These are phyloP conservation scores for Eucalyptus sp. DNA, from an alignment of 345 rosid species.

Conservation along the genomic window DNA sequence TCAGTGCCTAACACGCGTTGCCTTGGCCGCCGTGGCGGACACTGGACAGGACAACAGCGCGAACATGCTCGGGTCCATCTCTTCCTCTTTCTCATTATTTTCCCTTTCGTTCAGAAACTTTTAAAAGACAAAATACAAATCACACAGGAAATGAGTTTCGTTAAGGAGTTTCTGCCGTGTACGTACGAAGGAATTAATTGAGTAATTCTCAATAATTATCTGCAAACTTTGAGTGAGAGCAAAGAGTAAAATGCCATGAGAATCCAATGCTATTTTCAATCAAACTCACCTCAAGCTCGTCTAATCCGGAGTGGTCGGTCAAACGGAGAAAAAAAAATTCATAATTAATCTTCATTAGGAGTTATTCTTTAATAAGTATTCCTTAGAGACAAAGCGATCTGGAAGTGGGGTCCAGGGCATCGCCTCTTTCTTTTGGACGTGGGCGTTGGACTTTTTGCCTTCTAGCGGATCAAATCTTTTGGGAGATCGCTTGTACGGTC, in stretches of 20 bases:
- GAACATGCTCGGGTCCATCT: background rate
- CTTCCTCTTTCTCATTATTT: background rate
- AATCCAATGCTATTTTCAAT: background rate
- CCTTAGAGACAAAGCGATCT: background rate
- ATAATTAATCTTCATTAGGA: background rate
- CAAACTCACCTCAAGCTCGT: background rate
- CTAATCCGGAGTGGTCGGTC: background rate
- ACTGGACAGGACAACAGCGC: background rate
- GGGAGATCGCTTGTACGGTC: slow-evolving; percentile 23
- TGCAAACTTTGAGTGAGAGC: background rate
- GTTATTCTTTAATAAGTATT: background rate
- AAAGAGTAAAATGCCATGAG: background rate
- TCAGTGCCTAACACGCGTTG: background rate
- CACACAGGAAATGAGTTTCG: background rate
- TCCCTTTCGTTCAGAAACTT: background rate
- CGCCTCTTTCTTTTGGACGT: background rate
- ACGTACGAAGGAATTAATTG: background rate
- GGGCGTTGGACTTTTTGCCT: background rate
- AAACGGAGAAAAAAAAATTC: background rate
- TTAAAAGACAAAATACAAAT: background rate
- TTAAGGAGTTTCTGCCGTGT: background rate
- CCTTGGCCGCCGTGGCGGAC: background rate
- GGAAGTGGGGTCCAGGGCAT: background rate
- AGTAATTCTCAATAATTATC: background rate
- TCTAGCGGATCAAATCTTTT: slow-evolving; percentile 26